A percentile compares a stretch with the other conserved stretches of the same genome.
These are phyloP conservation scores for Hansenula sp. DNA, from an alignment of 1,139 yeast species.

Conservation along the genomic window DNA sequence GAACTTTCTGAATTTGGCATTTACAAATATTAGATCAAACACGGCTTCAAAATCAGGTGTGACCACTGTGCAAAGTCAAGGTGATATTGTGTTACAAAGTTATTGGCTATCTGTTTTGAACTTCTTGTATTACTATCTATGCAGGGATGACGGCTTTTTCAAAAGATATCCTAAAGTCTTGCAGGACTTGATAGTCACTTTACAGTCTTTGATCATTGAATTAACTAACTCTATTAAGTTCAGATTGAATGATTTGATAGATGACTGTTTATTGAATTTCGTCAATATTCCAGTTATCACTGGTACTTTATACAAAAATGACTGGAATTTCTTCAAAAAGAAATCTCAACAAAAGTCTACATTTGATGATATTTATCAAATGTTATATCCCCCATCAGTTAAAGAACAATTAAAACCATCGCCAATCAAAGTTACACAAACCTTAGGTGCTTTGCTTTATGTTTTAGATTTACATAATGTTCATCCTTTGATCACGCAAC, in stretches of 20 bases:
- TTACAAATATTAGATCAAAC: conserved; percentile 56
- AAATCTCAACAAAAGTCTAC: conserved; percentile 35
- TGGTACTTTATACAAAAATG: conserved; percentile 53
- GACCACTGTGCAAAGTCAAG: conserved; percentile 44
- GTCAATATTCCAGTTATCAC: conserved; percentile 60
- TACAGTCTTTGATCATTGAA: conserved; percentile 60
- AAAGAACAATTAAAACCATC: conserved; percentile 75
- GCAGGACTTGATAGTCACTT: conserved; percentile 55
- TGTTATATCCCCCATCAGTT: conserved; percentile 70
- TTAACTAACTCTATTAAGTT: conserved; percentile 63
- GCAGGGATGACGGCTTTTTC: conserved; percentile 53
- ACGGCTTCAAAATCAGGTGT: conserved; percentile 52
- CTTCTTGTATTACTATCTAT: conserved; percentile 60
- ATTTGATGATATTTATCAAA: conserved; percentile 66
- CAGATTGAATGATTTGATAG: conserved; percentile 52
- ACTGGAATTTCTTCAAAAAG: conserved; percentile 71
- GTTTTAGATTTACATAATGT: conserved; percentile 81
- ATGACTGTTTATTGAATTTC: conserved; percentile 60
- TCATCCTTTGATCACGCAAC: conserved; percentile 70
- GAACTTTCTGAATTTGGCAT: conserved; percentile 55
- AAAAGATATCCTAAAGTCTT: conserved; percentile 49
- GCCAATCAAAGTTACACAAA: conserved; percentile 81
- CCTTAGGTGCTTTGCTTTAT: conserved; percentile 82
- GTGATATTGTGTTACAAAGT: conserved; percentile 67
- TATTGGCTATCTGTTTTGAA: conserved; percentile 72